Evolutionary conservation across 2,329 filamentous ascomycete species (phyloP).

Genomic region (Epichloe aotearoae): DNA sequence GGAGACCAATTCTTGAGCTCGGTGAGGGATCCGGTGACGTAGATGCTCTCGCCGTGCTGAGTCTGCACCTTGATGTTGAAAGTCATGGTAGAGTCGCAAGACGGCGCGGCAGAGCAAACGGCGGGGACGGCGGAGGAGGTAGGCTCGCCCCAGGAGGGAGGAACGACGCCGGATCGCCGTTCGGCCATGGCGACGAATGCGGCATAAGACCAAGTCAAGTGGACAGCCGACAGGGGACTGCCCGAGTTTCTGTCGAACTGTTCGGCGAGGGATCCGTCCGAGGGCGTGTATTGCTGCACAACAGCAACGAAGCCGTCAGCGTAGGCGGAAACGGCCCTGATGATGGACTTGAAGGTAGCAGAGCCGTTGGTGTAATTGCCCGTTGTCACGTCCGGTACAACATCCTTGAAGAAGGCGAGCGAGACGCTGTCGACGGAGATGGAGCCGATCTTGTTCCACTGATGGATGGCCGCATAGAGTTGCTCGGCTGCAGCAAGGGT

Average conservation of each 20-base stretch:
- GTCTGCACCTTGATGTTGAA: slow-evolving; percentile 10
- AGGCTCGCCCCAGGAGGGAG: slow-evolving; percentile 36
- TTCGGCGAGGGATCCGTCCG: slow-evolving; percentile 51
- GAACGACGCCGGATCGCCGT: slow-evolving; percentile 38
- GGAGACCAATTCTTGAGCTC: slow-evolving; percentile 23
- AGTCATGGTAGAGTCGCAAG: slow-evolving; percentile 13
- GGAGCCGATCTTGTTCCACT: slow-evolving; percentile 51
- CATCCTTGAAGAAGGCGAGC: slow-evolving; percentile 57
- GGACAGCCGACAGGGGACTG: slow-evolving; percentile 43
- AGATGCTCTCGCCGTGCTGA: slow-evolving; percentile 9
- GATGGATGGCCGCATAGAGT: slow-evolving; percentile 62
- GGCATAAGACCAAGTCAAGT: slow-evolving; percentile 63
- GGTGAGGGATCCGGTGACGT: slow-evolving; percentile 23
- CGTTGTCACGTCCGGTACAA: slow-evolving; percentile 41
- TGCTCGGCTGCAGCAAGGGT: slow-evolving; percentile 70
- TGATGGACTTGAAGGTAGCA: slow-evolving; percentile 38
- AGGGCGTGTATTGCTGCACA: slow-evolving; percentile 45
- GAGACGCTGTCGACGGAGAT: slow-evolving; percentile 53
- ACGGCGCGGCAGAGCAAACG: slow-evolving; percentile 11
- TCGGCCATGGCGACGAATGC: slow-evolving; percentile 47
- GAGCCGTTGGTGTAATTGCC: slow-evolving; percentile 47
- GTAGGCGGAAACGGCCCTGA: slow-evolving; percentile 42
- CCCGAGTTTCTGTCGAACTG: slow-evolving; percentile 44
- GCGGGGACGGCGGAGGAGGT: slow-evolving; percentile 9
- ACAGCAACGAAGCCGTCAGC: slow-evolving; percentile 48